Evolutionary conservation across 345 rosid genomes (phyloP).

Genomic region (Dipteronia dyeriana): DNA sequence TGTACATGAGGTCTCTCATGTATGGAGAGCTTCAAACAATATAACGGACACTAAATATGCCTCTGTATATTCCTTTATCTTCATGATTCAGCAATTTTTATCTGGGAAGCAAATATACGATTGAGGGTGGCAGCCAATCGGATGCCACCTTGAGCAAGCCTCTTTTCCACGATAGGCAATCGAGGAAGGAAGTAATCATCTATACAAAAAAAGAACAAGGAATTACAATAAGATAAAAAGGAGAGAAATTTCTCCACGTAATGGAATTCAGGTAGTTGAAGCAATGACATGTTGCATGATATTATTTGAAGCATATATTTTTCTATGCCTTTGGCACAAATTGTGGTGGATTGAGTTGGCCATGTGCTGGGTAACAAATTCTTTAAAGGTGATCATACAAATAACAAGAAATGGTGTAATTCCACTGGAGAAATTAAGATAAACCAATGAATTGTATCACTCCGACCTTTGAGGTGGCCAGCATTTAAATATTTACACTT

Average conservation of each 20-base stretch:
- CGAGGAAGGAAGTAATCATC: conserved; percentile 84
- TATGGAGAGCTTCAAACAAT: background rate
- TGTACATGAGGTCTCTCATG: background rate
- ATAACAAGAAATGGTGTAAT: conserved; percentile 6
- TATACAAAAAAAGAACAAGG: conserved; percentile 24
- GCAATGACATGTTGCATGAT: background rate
- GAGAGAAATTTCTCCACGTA: background rate
- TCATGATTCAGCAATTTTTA: conserved; percentile 44
- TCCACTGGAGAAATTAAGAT: background rate
- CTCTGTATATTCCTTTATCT: conserved; percentile 8
- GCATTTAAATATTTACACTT: background rate
- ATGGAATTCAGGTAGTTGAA: too few species aligned
- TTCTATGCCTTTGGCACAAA: conserved; percentile 9
- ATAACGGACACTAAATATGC: conserved; percentile 20
- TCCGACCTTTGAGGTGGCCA: background rate
- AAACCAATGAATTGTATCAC: background rate
- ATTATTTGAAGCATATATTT: background rate
- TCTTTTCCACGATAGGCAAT: conserved; percentile 73
- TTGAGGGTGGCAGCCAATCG: conserved; percentile 82
- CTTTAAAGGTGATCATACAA: background rate
- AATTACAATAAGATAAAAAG: background rate
- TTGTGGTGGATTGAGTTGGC: conserved; percentile 13
- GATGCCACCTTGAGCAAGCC: conserved; percentile 87
- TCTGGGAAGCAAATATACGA: conserved; percentile 59
- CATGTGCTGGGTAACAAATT: conserved; percentile 7